Percentiles rank a stretch among this genome's conserved stretches.
Evolutionary conservation across 192 early-diverging fungal species (phyloP).

Genomic region (Globomyces pollinis-pini): DNA sequence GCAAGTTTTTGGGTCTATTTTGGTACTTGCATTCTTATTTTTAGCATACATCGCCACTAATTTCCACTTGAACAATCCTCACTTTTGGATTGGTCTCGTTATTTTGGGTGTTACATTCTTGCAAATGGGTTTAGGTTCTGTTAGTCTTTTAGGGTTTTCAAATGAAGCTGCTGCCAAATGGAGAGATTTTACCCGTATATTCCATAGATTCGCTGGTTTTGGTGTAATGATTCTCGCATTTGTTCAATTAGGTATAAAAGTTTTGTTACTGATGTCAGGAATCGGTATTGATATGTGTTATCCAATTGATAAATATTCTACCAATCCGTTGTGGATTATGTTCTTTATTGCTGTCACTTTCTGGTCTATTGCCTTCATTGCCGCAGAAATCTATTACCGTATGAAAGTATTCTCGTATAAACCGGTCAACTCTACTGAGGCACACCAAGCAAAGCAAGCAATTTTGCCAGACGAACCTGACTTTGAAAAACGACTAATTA

Average conservation of each 20-base stretch:
- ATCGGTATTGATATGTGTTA: slow-evolving; percentile 30
- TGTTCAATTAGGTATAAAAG: slow-evolving; percentile 24
- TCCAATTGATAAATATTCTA: slow-evolving; percentile 5
- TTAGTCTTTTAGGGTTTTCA: slow-evolving; percentile 23
- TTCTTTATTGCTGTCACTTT: neutral
- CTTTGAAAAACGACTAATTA: neutral
- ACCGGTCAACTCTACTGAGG: neutral
- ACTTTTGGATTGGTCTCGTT: slow-evolving; percentile 24
- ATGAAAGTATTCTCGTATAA: neutral
- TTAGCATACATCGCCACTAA: slow-evolving; percentile 17
- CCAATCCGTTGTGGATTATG: neutral
- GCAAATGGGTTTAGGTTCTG: slow-evolving; percentile 27
- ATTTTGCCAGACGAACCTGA: neutral
- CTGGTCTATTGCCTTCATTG: slow-evolving; percentile 25
- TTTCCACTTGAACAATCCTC: slow-evolving; percentile 16
- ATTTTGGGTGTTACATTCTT: slow-evolving; percentile 18
- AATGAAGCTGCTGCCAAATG: slow-evolving; percentile 10
- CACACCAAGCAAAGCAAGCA: neutral
- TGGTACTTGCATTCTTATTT: slow-evolving; percentile 2
- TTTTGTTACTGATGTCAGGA: too few species aligned
- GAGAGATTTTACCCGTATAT: slow-evolving; percentile 12
- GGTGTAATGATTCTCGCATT: slow-evolving; percentile 14
- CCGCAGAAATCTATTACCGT: slow-evolving; percentile 1
- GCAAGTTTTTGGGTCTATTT: slow-evolving; percentile 20
- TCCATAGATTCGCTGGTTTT: slow-evolving; percentile 18